A percentile compares a stretch with the other conserved stretches of the same genome.
phyloP scores from a whole-genome alignment of 805 yeast genomes.

The Grigorovia transvaalensis region DNA sequence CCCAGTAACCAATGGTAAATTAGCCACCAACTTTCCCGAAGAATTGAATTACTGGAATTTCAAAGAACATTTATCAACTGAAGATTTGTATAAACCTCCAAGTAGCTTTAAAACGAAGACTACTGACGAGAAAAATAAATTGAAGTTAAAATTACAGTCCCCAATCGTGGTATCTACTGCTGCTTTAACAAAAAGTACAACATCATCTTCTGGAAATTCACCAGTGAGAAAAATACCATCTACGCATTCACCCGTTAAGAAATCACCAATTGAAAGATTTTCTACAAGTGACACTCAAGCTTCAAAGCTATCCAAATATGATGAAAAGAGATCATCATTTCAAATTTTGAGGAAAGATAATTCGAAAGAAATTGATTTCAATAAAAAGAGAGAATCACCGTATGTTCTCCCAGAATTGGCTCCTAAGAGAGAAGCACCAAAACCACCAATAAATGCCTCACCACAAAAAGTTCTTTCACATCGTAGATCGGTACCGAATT shows the following conservation, averaged over 20 bases:
- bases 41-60: conserved; percentile 24
- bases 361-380: conserved; percentile 72
- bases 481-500: conserved; percentile 8
- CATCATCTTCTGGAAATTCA: not conserved
- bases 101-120: not conserved
- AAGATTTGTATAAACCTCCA: not conserved
- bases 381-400: conserved; percentile 68
- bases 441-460: conserved; percentile 40
- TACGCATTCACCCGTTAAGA: not conserved
- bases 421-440: conserved; percentile 64
- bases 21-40: conserved; percentile 9
- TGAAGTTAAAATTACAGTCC: not conserved
- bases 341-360: conserved; percentile 54
- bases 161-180: not conserved
- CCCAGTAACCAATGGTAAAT: not conserved
- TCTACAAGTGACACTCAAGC: not conserved
- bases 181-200: not conserved
- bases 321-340: conserved; percentile 33
- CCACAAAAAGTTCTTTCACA: conserved; percentile 14
- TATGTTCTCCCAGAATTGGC: conserved; percentile 47
- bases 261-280: not conserved
- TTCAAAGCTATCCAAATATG: not conserved
- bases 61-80: conserved; percentile 11
- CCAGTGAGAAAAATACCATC: not conserved
- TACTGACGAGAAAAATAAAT: not conserved